Base-by-base conservation (phyloP, 1,284 basidiomycete species). In the Erythrobasidium hasegawianum region DNA sequence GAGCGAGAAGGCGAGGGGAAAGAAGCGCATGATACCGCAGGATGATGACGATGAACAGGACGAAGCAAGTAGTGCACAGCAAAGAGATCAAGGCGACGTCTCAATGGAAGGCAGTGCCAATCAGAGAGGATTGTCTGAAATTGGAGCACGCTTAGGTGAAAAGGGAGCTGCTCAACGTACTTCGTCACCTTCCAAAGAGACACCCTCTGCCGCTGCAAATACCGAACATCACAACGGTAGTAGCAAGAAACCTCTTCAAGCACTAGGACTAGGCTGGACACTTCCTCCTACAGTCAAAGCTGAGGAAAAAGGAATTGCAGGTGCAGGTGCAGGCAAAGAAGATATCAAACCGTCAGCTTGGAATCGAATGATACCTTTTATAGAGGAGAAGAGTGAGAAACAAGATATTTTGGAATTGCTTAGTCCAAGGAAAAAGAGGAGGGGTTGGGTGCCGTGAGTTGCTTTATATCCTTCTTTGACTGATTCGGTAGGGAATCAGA, bases 391-490 rank as follows among this genome's bases (percentile, higher is more conserved):
- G 18, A 52, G 40, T 29, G 22, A 29, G 27, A n/a, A n/a, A 24
- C 62, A 65, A 45, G 62, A 65, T 49, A 26, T 65, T 16, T 33
- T 27, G 11, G 62, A 65, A 40, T 40, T 65, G 24, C 20, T 65
- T 1, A 65, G 62, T 43, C 62, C 62, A 38, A 40, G 62, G 18
- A 65, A 65, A 39, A 65, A 65, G 56, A 20, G 62, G 26, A 57
- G 45, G 47, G 62, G 62, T 29, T 65, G 62, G 62, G 62, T 65
- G 22, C 55, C 62, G 20, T 24, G 53, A 52, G 50, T 53, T 20
- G n/a, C n/a, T n/a, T n/a, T n/a, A n/a, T n/a, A n/a, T n/a, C n/a
- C n/a, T n/a, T n/a, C n/a, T n/a, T n/a, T n/a, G n/a, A n/a, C n/a
- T n/a, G n/a, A n/a, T n/a, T n/a, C n/a, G n/a, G n/a, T n/a, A n/a